phyloP scores from a whole-genome alignment of 768 basidiomycete genomes.

The Tylopilus intermedius region DNA sequence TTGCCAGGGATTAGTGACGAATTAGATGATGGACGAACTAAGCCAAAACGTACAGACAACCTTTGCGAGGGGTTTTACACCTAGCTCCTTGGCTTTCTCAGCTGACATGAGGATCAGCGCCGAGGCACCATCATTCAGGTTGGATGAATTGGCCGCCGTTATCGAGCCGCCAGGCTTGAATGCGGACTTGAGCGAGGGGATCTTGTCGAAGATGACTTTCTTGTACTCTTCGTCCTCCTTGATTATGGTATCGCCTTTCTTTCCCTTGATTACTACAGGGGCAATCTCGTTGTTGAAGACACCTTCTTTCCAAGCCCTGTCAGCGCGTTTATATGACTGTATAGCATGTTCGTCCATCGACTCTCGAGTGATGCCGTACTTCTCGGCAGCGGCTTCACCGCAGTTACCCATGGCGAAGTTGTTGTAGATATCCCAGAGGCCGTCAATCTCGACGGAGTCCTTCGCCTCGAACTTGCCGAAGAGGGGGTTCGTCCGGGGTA shows the following conservation, averaged over 20 bases:
- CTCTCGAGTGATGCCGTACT: slow-evolving; percentile 79
- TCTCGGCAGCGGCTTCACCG: slow-evolving; percentile 80
- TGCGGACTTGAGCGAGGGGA: slow-evolving; percentile 80
- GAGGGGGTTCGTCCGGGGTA: slow-evolving; percentile 72
- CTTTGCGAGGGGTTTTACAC: slow-evolving; percentile 89
- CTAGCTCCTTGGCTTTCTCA: slow-evolving; percentile 86
- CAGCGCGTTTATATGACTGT: slow-evolving; percentile 92
- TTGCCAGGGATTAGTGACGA: slow-evolving; percentile 4
- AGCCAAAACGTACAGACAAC: slow-evolving; percentile 68
- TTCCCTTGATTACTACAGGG: slow-evolving; percentile 85
- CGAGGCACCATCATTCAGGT: slow-evolving; percentile 92
- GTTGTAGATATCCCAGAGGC: slow-evolving; percentile 96
- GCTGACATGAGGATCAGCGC: slow-evolving; percentile 94
- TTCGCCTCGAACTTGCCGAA: slow-evolving; percentile 87
- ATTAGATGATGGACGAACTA: background rate
- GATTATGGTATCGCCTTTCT: slow-evolving; percentile 88
- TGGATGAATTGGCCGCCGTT: slow-evolving; percentile 96
- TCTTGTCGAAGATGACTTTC: slow-evolving; percentile 91
- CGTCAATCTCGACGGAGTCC: slow-evolving; percentile 88
- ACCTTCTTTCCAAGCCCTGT: slow-evolving; percentile 83
- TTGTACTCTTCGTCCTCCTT: slow-evolving; percentile 98
- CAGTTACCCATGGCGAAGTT: slow-evolving; percentile 98
- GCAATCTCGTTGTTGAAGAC: slow-evolving; percentile 84
- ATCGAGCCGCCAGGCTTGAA: slow-evolving; percentile 89
- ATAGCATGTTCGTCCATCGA: slow-evolving; percentile 87